Evolutionary conservation across 371 early-diverging fungal species (phyloP).

Genomic region (Apophysomyces ossiformis): DNA sequence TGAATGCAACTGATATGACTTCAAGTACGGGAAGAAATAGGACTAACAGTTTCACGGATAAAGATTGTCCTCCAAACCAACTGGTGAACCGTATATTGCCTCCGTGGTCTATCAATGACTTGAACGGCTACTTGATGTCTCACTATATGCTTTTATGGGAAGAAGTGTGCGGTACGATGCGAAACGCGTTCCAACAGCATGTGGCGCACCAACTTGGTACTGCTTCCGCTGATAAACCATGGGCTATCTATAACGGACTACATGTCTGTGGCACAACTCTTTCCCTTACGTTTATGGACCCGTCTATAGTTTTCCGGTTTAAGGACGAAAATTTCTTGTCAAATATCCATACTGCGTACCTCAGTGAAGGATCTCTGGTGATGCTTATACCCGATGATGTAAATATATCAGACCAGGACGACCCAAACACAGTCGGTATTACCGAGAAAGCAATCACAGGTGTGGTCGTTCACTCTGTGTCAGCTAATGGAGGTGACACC

Average conservation of each 20-base stretch:
- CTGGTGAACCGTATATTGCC: conserved; percentile 14
- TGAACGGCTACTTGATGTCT: conserved; percentile 24
- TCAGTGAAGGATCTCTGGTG: background rate
- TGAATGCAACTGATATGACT: background rate
- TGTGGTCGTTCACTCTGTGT: conserved; percentile 9
- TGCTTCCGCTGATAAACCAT: background rate
- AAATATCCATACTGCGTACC: background rate
- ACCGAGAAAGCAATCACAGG: background rate
- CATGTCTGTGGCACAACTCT: conserved; percentile 14
- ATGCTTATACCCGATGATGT: conserved; percentile 11
- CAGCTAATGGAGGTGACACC: background rate
- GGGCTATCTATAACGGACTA: conserved; percentile 7
- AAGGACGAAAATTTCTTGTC: background rate
- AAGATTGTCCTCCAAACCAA: background rate
- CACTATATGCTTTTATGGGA: conserved; percentile 40
- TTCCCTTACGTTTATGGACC: conserved; percentile 13
- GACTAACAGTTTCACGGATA: conserved; percentile 3
- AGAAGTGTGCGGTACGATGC: conserved; percentile 30
- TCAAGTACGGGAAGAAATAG: background rate
- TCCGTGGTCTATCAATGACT: conserved; percentile 22
- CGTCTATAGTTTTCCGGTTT: conserved; percentile 16
- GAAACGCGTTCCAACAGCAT: conserved; percentile 15
- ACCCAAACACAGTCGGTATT: background rate
- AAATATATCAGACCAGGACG: background rate
- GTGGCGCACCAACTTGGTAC: background rate